Conservation (phyloP, 2,329 filamentous ascomycete species). For the Sclerotinia minor region DNA sequence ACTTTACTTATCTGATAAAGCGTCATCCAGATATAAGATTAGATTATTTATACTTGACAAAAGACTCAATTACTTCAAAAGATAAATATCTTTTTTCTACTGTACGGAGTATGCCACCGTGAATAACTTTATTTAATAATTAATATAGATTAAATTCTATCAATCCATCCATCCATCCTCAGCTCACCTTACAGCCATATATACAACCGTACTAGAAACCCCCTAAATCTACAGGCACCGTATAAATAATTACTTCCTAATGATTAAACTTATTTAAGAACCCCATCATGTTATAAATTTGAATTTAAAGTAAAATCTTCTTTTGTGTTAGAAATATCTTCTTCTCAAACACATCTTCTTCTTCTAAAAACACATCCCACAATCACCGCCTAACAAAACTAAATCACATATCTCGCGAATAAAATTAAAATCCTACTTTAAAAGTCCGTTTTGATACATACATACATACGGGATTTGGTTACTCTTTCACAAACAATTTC, state of each 20-base stretch:
- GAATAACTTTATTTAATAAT: not conserved
- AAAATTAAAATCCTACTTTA: not conserved
- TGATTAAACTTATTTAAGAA: not conserved
- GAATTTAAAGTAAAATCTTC: too few species aligned
- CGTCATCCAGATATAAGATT: too few species aligned
- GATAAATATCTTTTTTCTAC: too few species aligned
- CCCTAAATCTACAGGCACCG: too few species aligned
- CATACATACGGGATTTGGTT: not conserved
- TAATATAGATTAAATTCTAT: not conserved
- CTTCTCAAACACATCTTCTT: not conserved
- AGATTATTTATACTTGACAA: too few species aligned
- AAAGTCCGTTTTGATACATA: not conserved
- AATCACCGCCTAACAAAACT: not conserved
- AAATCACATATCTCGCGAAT: not conserved
- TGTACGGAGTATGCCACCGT: not conserved
- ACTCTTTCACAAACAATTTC: not conserved
- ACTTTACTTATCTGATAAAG: too few species aligned
- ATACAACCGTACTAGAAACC: not conserved
- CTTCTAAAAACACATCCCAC: too few species aligned
- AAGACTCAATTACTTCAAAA: too few species aligned
- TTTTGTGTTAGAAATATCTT: not conserved
- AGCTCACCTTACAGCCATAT: rapidly evolving
- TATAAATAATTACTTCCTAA: not conserved
- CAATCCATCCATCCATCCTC: not conserved
- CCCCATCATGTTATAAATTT: too few species aligned